Conservation (phyloP, 495 filamentous ascomycete genomes). For the Diplogelasinospora grovesii region DNA sequence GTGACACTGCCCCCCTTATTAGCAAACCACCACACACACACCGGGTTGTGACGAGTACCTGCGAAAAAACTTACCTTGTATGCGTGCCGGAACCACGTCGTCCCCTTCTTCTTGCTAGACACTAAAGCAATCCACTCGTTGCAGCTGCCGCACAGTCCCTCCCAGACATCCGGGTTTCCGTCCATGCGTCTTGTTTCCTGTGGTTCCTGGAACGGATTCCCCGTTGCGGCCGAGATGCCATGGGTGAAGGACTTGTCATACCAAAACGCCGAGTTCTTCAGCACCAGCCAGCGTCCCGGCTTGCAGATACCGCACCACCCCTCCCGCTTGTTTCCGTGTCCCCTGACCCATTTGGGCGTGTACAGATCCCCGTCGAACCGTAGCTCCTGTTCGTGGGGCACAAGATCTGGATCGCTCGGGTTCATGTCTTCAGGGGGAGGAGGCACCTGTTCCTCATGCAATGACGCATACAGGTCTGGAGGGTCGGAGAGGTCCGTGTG, state of each 20-base stretch:
- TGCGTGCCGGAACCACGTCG: conserved; percentile 77
- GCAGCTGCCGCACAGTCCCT: conserved; percentile 70
- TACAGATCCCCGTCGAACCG: conserved; percentile 72
- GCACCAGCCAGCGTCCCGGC: conserved; percentile 70
- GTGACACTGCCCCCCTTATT: conserved; percentile 51
- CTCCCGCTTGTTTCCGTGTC: conserved; percentile 74
- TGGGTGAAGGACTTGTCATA: conserved; percentile 81
- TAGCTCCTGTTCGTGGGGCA: conserved; percentile 69
- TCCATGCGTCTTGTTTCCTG: conserved; percentile 66
- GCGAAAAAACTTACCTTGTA: conserved; percentile 72
- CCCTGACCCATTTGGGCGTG: conserved; percentile 71
- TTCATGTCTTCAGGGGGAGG: conserved; percentile 72
- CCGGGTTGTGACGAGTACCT: too few species aligned
- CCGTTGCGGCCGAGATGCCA: conserved; percentile 72
- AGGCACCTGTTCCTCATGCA: conserved; percentile 58
- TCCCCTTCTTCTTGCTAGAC: conserved; percentile 81
- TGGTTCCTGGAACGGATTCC: conserved; percentile 64
- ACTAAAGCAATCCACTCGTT: conserved; percentile 73
- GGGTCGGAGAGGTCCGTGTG: conserved; percentile 60
- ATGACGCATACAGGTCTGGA: conserved; percentile 65
- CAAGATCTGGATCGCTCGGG: conserved; percentile 59
- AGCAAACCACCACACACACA: too few species aligned
- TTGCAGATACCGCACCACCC: conserved; percentile 83
- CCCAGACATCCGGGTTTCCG: conserved; percentile 75
- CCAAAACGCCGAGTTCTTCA: conserved; percentile 83